Evolutionary conservation across 2,329 filamentous ascomycete species (phyloP), one percentile per base, ranked within the genome.

Genomic region (Pseudogymnoascus sp.): DNA sequence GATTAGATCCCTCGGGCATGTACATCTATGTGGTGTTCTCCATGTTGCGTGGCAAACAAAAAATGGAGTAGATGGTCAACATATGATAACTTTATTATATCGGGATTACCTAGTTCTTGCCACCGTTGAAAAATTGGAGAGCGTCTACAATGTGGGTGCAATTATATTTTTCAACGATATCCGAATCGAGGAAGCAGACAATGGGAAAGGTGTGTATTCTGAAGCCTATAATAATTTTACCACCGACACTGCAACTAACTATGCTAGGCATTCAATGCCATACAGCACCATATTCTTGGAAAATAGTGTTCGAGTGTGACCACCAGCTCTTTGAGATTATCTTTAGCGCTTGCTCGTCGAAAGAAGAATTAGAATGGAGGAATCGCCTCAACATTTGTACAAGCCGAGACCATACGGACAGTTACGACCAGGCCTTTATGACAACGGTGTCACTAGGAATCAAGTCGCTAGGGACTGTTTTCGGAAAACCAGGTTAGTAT

Each of bases 211-310:
- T 85, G 74, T 63, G 63, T 62, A 63, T 62, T 65, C 63, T 38
- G 65, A 68, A 66, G 67, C n/a, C 11, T 11, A 53, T 65, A 42
- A 69, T 73, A 42, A 73, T n/a, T 59, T 11, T 61, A 36, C 25
- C n/a, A 56, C 9, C 25, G 9, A 34, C 8, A 31, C 12, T 11
- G 28, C n/a, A 25, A 18, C 49, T 56, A 56, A 56, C 25, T 34
- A 3, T 56, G 16, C 53, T 65, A 96, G 92, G 91, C 0, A 74
- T 97, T 6, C 91, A 93, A 79, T 97, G 92, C 70, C 88, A 95
- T 66, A 90, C 89, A 2, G 90, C 90, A 0, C 87, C 90, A 0
- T 90, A 90, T 73, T 95, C 92, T 1, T 97, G 93, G 93, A 99
- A 97, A 73, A 71, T 97, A 9, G 81, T 91, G 2, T 97, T 97